phyloP scores from a whole-genome alignment of 768 basidiomycete species.

The Naganishia randhawae region DNA sequence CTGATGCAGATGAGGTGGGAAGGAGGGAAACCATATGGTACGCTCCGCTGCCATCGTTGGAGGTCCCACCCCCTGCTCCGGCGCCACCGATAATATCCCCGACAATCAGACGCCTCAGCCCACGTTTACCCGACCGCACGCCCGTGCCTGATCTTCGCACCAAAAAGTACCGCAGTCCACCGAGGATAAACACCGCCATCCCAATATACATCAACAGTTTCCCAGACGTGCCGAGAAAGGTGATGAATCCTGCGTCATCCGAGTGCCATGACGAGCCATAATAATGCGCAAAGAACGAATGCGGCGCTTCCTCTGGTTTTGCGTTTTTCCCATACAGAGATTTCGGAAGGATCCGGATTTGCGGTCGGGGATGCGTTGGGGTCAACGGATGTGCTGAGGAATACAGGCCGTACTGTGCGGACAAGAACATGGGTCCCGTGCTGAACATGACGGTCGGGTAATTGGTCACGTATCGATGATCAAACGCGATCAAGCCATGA shows the following conservation, averaged over 20 bases:
- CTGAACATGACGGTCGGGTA: constrained; percentile 99
- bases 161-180: constrained; percentile 58
- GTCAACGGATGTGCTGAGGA: constrained; percentile 53
- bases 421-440: constrained; percentile 98
- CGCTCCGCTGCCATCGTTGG: constrained; percentile 13
- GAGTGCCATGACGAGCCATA: constrained; percentile 99
- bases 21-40: constrained; percentile 27
- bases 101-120: constrained; percentile 27
- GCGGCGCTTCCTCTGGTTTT: constrained; percentile 70
- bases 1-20: constrained; percentile 11
- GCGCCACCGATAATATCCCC: constrained; percentile 12
- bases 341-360: constrained; percentile 89
- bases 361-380: constrained; percentile 58
- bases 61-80: no score
- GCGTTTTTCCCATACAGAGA: constrained; percentile 97
- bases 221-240: constrained; percentile 84
- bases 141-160: constrained; percentile 25
- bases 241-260: constrained; percentile 95
- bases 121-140: constrained; percentile 27
- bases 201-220: constrained; percentile 83
- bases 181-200: constrained; percentile 65
- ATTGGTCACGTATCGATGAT: constrained; percentile 90
- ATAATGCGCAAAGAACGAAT: constrained; percentile 93
- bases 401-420: constrained; percentile 86
- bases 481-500: constrained; percentile 82